Percentiles rank a stretch among this genome's conserved stretches.
phyloP scores from a whole-genome alignment of 257 asterid species.

The Scutellaria barbata region DNA sequence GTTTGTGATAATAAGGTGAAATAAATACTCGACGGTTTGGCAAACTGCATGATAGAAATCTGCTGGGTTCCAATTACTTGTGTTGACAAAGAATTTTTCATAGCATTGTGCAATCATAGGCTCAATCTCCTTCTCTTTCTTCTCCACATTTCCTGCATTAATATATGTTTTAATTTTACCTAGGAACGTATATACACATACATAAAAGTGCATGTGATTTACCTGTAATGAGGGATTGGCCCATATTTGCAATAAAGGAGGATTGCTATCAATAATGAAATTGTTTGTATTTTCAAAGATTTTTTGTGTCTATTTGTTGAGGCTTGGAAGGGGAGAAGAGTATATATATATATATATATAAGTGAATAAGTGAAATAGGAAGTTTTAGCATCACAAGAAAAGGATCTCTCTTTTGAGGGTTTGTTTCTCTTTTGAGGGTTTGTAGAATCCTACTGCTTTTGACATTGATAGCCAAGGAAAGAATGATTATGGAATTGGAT shows the following conservation, averaged over 20 bases:
- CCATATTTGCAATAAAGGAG: constrained; percentile 37
- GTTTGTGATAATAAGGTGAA: background rate
- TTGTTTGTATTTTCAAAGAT: background rate
- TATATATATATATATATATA: too few relatives aligned
- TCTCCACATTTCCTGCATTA: constrained; percentile 57
- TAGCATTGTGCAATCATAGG: constrained; percentile 53
- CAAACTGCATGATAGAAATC: constrained; percentile 74
- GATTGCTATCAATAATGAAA: background rate
- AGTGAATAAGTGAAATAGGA: background rate
- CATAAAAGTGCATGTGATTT: too few relatives aligned
- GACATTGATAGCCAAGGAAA: constrained; percentile 19
- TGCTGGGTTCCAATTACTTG: constrained; percentile 45
- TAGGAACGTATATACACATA: background rate
- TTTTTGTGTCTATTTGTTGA: constrained; percentile 24
- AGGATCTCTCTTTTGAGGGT: constrained; percentile 25
- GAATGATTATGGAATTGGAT: constrained; percentile 4
- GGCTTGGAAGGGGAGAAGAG: background rate
- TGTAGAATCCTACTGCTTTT: too few relatives aligned
- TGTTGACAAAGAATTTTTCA: constrained; percentile 45
- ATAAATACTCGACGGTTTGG: constrained; percentile 64
- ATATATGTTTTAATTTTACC: too few relatives aligned
- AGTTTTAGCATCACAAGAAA: constrained; percentile 31
- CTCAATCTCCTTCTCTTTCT: constrained; percentile 48
- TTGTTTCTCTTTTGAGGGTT: background rate
- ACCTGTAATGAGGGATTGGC: constrained; percentile 49